These are phyloP conservation scores for Paracamarosporium sp. DNA, from an alignment of 2,329 filamentous ascomycete species.

Conservation along the genomic window DNA sequence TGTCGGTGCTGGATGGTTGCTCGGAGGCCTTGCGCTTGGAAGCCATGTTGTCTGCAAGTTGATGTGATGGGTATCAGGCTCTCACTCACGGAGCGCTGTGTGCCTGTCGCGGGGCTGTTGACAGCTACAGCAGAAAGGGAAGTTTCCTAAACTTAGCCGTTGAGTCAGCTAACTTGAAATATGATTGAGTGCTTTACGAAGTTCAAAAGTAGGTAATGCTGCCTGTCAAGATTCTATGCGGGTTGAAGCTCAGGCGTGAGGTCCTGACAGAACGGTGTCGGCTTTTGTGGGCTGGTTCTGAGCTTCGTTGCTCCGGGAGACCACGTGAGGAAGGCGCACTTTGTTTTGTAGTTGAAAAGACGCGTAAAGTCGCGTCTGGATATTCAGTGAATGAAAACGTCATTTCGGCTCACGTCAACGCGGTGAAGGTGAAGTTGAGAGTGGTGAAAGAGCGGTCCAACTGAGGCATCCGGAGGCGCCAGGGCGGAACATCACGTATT, in stretches of 20 bases:
- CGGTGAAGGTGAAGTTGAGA: not conserved
- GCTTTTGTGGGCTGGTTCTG: not conserved
- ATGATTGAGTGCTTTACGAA: not conserved
- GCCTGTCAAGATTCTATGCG: not conserved
- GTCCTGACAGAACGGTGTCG: not conserved
- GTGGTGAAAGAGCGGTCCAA: not conserved
- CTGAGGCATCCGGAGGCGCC: not conserved
- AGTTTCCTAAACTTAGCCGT: too few species aligned
- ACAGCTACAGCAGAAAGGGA: too few species aligned
- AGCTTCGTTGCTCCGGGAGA: not conserved
- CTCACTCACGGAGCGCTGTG: not conserved
- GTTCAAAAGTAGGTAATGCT: not conserved
- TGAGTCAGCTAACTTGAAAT: not conserved
- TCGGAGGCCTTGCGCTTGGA: constrained; percentile 10
- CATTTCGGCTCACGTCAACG: not conserved
- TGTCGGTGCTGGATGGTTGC: not conserved
- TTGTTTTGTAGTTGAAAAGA: not conserved
- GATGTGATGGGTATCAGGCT: not conserved
- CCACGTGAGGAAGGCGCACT: not conserved
- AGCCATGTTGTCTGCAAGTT: not conserved
- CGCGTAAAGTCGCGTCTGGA: not conserved
- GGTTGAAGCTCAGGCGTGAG: not conserved
- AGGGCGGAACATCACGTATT: not conserved
- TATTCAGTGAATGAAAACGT: not conserved
- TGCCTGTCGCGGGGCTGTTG: not conserved